Conservation (phyloP, 805 yeast species). For the Helenozyma baotianmanensis region DNA sequence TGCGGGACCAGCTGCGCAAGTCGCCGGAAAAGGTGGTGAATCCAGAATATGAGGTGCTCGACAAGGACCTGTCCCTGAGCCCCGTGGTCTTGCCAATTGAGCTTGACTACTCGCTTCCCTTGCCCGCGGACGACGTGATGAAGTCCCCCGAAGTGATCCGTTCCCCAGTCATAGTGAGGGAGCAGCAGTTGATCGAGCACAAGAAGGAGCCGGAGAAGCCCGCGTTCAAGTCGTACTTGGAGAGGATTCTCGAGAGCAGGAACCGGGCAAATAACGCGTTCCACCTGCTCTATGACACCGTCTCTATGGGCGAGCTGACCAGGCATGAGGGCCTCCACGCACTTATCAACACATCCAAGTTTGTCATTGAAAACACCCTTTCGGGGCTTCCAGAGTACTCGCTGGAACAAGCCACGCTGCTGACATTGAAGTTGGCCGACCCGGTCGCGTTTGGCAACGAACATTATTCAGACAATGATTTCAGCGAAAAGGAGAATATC, state of each 20-base stretch:
- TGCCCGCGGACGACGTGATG: conserved; percentile 21
- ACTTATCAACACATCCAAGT: conserved; percentile 11
- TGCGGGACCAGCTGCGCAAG: conserved; percentile 13
- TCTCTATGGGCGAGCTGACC: conserved; percentile 3
- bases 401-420: background rate
- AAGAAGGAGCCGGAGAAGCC: conserved; percentile 4
- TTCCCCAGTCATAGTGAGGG: background rate
- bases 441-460: conserved; percentile 15
- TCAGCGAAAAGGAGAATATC: conserved; percentile 8
- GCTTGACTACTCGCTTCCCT: conserved; percentile 26
- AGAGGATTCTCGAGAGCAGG: conserved; percentile 23
- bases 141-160: conserved; percentile 3
- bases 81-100: conserved; percentile 12
- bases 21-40: conserved; percentile 8
- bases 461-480: conserved; percentile 8
- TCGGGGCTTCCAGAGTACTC: conserved; percentile 13
- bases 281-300: conserved; percentile 7
- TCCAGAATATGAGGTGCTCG: conserved; percentile 6
- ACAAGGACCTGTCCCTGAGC: conserved; percentile 10
- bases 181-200: background rate
- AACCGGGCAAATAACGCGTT: conserved; percentile 2
- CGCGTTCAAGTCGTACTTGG: conserved; percentile 26
- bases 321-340: conserved; percentile 1
- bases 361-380: conserved; percentile 14
- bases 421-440: conserved; percentile 9